Base-by-base conservation (phyloP, 345 rosid species). In the Pistacia atlantica region DNA sequence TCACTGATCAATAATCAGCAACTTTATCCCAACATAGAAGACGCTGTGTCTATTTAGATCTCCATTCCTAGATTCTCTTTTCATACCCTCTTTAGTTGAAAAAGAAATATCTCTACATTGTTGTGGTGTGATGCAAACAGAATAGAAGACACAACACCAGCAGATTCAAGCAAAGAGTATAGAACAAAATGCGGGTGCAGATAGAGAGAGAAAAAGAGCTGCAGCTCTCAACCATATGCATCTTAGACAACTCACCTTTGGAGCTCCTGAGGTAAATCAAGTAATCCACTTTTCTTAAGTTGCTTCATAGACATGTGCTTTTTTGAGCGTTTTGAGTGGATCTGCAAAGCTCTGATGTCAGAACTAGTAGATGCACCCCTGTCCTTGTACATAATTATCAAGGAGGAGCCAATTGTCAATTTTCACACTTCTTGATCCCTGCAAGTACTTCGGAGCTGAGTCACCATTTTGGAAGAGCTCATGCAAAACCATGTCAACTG, bases 391-490 rank as follows among this genome's bases (percentile, higher is more conserved):
- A 65, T 73, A 90, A 77, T 90, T 95, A 85, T 93, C 98, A 72
- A 95, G 96, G 65, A 89, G 98, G 79, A 95, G 87, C 84, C 91
- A 93, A 62, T 83, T 84, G 52, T 92, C 92, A 52, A 92, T 75
- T 85, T 88, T 90, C 86, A 76, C 76, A 49, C 83, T 84, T 81
- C 87, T 92, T 52, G 86, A 84, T 60, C 97, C 93, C 71, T 91
- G 95, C 85, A 86, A 68, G 83, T 96, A 92, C 78, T 93, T 96
- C 37, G 85, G 91, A 55, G 97, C 88, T 71, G 85, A 86, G 87
- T 96, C 98, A 70, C 99, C 99, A 31, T 81, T 86, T 73, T 91
- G 92, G 69, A 92, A 88, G 76, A 96, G 95, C 11, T 84, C 91
- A 65, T 89, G 90, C 84, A 95, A 78, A 71, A 90, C 73, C 77